phyloP scores from a whole-genome alignment of 2,329 filamentous ascomycete species.

The Pseudocercospora pini-densiflorae region DNA sequence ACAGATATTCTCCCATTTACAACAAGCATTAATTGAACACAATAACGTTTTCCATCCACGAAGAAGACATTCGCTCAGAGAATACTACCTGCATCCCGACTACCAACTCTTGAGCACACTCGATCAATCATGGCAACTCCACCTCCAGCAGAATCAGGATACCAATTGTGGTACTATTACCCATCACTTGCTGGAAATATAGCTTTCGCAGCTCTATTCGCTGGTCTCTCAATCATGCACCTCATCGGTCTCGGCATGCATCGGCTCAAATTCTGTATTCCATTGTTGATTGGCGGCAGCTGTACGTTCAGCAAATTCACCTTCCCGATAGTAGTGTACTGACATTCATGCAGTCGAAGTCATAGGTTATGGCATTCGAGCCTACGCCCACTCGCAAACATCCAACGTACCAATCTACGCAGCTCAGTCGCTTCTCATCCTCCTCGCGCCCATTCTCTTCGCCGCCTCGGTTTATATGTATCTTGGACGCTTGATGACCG shows the following conservation, averaged over 20 bases:
- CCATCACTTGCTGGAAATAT: constrained; percentile 54
- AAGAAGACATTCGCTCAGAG: no score
- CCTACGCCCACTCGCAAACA: constrained; percentile 34
- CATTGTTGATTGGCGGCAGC: constrained; percentile 51
- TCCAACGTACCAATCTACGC: constrained; percentile 45
- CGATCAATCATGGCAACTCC: no score
- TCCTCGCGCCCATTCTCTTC: constrained; percentile 55
- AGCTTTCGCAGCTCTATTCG: constrained; percentile 54
- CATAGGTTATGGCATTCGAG: constrained; percentile 48
- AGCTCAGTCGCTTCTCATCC: constrained; percentile 48
- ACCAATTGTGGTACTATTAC: constrained; percentile 40
- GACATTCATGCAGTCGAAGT: constrained; percentile 47
- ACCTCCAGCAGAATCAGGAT: no score
- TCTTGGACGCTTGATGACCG: constrained; percentile 50
- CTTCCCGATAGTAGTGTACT: background rate
- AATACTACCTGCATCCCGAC: no score
- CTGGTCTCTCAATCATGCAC: constrained; percentile 48
- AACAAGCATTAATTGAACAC: no score
- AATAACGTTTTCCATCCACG: no score
- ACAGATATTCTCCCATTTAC: no score
- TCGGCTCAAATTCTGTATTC: constrained; percentile 49
- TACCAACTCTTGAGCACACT: no score
- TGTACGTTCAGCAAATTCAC: constrained; percentile 46
- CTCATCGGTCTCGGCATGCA: constrained; percentile 32
- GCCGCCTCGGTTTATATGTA: constrained; percentile 59